Conservation (phyloP, 1,284 basidiomycete species). For the Pisolithus thermaeus region DNA sequence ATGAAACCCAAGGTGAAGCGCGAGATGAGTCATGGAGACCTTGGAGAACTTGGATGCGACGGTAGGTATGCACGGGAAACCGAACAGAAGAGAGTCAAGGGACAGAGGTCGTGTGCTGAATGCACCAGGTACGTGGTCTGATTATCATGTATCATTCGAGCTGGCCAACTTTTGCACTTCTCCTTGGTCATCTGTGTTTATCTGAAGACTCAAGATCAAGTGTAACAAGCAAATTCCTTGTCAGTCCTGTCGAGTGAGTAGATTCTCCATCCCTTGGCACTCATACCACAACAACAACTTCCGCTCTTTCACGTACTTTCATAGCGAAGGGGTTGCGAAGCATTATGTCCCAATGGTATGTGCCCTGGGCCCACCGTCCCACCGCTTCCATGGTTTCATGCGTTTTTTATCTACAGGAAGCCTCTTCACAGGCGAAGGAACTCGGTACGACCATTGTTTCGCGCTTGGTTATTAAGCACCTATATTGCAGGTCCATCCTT, state of each 20-base stretch:
- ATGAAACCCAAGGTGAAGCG: constrained; percentile 44
- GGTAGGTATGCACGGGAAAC: constrained; percentile 45
- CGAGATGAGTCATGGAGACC: constrained; percentile 38
- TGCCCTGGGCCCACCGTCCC: not conserved
- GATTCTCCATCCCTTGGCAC: too few species aligned
- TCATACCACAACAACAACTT: too few species aligned
- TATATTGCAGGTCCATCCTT: constrained; percentile 49
- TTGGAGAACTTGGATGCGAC: constrained; percentile 46
- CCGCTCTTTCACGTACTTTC: not conserved
- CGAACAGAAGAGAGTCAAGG: constrained; percentile 44
- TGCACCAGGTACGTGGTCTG: constrained; percentile 34
- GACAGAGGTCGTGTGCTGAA: constrained; percentile 61
- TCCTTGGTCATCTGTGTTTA: constrained; percentile 7
- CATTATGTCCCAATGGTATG: constrained; percentile 66
- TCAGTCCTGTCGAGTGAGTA: constrained; percentile 58
- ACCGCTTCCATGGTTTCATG: constrained; percentile 3
- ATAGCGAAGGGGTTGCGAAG: constrained; percentile 57
- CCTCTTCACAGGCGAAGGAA: constrained; percentile 59
- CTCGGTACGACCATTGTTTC: constrained; percentile 34
- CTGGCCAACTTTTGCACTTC: constrained; percentile 10
- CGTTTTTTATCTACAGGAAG: constrained; percentile 47
- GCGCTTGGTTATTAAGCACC: constrained; percentile 3
- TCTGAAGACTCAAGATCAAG: constrained; percentile 59
- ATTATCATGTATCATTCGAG: constrained; percentile 32
- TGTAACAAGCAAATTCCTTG: constrained; percentile 75